Conservation (phyloP, 106 monocot genomes). For the Narthecium ossifragum region DNA sequence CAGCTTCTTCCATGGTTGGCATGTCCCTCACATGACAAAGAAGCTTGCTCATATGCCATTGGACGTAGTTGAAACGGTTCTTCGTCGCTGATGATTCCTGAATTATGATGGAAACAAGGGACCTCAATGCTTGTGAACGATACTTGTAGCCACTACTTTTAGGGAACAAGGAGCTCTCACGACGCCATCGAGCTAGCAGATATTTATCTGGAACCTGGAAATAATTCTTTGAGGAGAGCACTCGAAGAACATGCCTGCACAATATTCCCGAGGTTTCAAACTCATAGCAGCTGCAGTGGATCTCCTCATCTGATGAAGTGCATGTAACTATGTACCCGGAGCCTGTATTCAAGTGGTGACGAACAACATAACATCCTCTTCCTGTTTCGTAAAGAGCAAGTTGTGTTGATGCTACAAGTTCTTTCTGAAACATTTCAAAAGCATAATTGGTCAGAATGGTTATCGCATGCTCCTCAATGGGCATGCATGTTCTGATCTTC, state of each 20-base stretch:
- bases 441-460: slow-evolving; percentile 55
- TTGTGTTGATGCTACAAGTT: slow-evolving; percentile 55
- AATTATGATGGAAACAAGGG: slow-evolving; percentile 63
- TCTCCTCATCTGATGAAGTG: slow-evolving; percentile 32
- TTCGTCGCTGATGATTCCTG: slow-evolving; percentile 67
- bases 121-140: slow-evolving; percentile 47
- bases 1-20: slow-evolving; percentile 43
- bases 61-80: slow-evolving; percentile 65
- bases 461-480: slow-evolving; percentile 75
- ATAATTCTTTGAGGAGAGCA: slow-evolving; percentile 60
- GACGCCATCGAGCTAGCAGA: slow-evolving; percentile 52
- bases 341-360: slow-evolving; percentile 43
- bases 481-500: slow-evolving; percentile 62
- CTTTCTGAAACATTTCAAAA: slow-evolving; percentile 60
- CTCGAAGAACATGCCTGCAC: slow-evolving; percentile 56
- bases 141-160: slow-evolving; percentile 53
- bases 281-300: slow-evolving; percentile 64
- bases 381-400: slow-evolving; percentile 56
- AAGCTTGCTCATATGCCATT: slow-evolving; percentile 67
- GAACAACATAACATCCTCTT: slow-evolving; percentile 36
- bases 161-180: slow-evolving; percentile 63
- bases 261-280: slow-evolving; percentile 68
- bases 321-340: slow-evolving; percentile 44
- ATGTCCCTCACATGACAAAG: slow-evolving; percentile 61
- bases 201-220: slow-evolving; percentile 72